phyloP scores from a whole-genome alignment of 306 rosid genomes.

The Citrullus amarus region DNA sequence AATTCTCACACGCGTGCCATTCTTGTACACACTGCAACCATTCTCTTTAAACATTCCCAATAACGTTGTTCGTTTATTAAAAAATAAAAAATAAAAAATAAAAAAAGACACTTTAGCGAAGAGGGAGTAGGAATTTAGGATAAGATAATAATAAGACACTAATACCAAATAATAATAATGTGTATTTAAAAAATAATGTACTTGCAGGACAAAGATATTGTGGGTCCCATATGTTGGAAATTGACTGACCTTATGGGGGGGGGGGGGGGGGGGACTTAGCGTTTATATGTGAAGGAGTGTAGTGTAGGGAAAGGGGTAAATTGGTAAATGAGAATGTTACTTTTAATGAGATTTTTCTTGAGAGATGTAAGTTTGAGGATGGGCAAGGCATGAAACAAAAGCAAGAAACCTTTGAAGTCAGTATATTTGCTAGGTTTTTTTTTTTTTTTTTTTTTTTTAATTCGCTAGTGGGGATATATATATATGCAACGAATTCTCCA shows the following conservation, averaged over 20 bases:
- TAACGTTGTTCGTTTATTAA: background rate
- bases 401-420: constrained; percentile 28
- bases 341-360: background rate
- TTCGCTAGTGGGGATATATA: constrained; percentile 33
- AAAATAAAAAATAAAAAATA: too few species aligned
- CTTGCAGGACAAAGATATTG: constrained; percentile 24
- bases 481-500: background rate
- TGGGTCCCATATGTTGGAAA: background rate
- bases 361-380: constrained; percentile 2
- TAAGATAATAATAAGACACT: background rate
- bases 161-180: background rate
- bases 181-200: background rate
- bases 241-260: background rate
- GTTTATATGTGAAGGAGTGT: background rate
- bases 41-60: background rate
- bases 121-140: background rate
- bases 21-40: too few species aligned
- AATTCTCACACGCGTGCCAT: background rate
- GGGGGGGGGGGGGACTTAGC: background rate
- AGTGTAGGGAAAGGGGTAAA: constrained; percentile 1
- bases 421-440: constrained; percentile 32
- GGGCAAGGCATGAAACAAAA: background rate
- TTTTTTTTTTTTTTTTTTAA: constrained; percentile 19
- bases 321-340: background rate
- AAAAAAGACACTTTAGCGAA: background rate